Percentiles rank a stretch among this genome's conserved stretches.
These are phyloP conservation scores for Viridothelium virens DNA, from an alignment of 495 filamentous ascomycete species.

Conservation along the genomic window DNA sequence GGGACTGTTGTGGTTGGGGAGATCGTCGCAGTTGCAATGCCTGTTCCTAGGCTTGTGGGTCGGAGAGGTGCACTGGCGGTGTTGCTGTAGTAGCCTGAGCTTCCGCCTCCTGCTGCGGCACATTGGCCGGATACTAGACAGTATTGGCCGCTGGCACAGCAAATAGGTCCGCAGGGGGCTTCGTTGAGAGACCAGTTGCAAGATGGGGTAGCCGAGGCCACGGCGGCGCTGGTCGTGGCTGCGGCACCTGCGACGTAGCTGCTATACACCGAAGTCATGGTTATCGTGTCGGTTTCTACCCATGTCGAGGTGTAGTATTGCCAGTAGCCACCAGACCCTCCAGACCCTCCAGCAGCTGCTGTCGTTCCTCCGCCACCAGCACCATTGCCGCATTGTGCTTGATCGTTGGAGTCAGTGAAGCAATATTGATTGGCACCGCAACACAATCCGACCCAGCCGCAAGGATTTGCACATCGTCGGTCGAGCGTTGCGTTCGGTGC, in stretches of 20 bases:
- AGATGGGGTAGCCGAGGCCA: slow-evolving; percentile 40
- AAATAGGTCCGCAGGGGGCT: slow-evolving; percentile 61
- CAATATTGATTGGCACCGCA: slow-evolving; percentile 55
- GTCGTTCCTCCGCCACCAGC: slow-evolving; percentile 25
- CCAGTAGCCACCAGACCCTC: slow-evolving; percentile 39
- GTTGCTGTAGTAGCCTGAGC: slow-evolving; percentile 35
- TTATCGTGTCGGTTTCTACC: slow-evolving; percentile 56
- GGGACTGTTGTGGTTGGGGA: slow-evolving; percentile 51
- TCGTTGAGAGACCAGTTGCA: slow-evolving; percentile 56
- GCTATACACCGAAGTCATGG: slow-evolving; percentile 60
- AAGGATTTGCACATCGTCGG: slow-evolving; percentile 30
- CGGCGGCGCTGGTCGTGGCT: slow-evolving; percentile 28
- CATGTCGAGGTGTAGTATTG: slow-evolving; percentile 64
- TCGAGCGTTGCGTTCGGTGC: not conserved
- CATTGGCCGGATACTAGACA: slow-evolving; percentile 43
- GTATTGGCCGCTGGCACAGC: slow-evolving; percentile 65
- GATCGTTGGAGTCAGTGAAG: slow-evolving; percentile 49
- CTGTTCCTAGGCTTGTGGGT: slow-evolving; percentile 56
- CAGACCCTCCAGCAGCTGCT: slow-evolving; percentile 23
- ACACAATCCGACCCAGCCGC: slow-evolving; percentile 63
- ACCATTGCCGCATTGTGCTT: slow-evolving; percentile 49
- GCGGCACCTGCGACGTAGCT: slow-evolving; percentile 39
- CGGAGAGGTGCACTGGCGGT: slow-evolving; percentile 52
- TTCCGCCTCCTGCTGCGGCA: slow-evolving; percentile 18
- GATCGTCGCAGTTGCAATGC: slow-evolving; percentile 48